A percentile compares a stretch with the other conserved stretches of the same genome.
Evolutionary conservation across 495 filamentous ascomycete genomes (phyloP).

Genomic region (Rostrohypoxylon terebratum): DNA sequence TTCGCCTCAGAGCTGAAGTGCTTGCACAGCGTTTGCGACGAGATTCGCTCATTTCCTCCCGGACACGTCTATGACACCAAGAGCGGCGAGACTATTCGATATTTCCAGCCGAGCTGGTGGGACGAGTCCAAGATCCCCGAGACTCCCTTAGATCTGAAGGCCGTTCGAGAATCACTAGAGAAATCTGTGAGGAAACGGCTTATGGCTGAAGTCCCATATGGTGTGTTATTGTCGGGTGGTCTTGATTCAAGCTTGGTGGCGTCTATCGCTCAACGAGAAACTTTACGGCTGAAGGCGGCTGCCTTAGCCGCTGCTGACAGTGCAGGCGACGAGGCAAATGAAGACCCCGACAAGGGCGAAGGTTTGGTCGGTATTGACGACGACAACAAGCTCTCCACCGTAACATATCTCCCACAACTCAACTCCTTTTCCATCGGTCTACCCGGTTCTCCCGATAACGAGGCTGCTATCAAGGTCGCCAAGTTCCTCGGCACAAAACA

Average conservation of each 20-base stretch:
- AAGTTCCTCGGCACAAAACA: constrained; percentile 97
- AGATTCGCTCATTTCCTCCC: constrained; percentile 92
- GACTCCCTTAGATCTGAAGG: constrained; percentile 82
- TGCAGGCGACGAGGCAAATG: constrained; percentile 51
- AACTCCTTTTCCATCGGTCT: constrained; percentile 99
- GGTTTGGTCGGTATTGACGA: constrained; percentile 95
- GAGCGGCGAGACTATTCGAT: constrained; percentile 81
- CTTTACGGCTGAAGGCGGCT: constrained; percentile 74
- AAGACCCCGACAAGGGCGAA: constrained; percentile 65
- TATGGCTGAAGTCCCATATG: constrained; percentile 99
- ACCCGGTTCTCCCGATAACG: constrained; percentile 87
- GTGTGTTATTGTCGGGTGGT: constrained; percentile 93
- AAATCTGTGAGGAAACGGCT: constrained; percentile 93
- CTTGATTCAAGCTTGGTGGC: constrained; percentile 96
- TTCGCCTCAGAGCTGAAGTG: constrained; percentile 98
- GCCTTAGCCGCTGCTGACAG: constrained; percentile 63
- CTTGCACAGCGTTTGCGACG: constrained; percentile 92
- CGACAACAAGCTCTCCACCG: constrained; percentile 85
- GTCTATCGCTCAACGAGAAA: constrained; percentile 94
- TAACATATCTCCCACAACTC: constrained; percentile 90
- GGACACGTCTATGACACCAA: constrained; percentile 96
- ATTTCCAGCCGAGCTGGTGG: constrained; percentile 95
- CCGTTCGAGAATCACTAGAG: constrained; percentile 83
- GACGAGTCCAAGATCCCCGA: constrained; percentile 81
- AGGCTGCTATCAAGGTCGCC: constrained; percentile 89